Percentiles rank a stretch among this genome's conserved stretches.
phyloP scores from a whole-genome alignment of 768 basidiomycete species.

The Lactifluus rugatus region DNA sequence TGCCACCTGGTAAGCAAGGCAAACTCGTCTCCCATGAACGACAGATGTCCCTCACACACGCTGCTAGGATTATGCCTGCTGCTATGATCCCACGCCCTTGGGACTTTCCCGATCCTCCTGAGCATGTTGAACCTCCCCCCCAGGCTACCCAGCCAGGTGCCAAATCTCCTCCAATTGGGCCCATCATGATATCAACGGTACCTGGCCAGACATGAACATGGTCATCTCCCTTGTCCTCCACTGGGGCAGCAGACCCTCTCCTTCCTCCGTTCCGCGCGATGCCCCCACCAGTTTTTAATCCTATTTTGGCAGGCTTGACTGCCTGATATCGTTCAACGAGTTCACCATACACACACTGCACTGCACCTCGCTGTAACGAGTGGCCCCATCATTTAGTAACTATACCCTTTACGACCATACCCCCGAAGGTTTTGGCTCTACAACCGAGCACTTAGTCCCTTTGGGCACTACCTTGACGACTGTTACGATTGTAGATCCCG shows the following conservation, averaged over 20 bases:
- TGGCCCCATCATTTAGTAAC: background rate
- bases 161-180: background rate
- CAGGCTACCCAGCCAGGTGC: background rate
- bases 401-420: conserved; percentile 5
- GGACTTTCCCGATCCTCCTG: conserved; percentile 49
- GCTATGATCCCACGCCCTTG: conserved; percentile 72
- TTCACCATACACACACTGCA: background rate
- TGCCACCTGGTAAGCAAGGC: conserved; percentile 61
- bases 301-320: background rate
- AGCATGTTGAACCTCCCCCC: background rate
- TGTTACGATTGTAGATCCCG: background rate
- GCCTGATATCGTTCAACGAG: background rate
- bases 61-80: conserved; percentile 61
- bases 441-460: background rate
- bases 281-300: background rate
- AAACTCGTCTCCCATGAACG: background rate
- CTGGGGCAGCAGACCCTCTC: conserved; percentile 1
- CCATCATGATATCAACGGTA: background rate
- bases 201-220: background rate
- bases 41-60: background rate
- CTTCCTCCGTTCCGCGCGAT: conserved; percentile 4
- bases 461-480: background rate
- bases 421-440: background rate
- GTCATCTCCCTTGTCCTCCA: background rate
- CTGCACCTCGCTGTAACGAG: background rate